Evolutionary conservation across 1,139 yeast species (phyloP), one percentile per base, ranked within the genome.

Genomic region (Kurtzmaniella natalensis): DNA sequence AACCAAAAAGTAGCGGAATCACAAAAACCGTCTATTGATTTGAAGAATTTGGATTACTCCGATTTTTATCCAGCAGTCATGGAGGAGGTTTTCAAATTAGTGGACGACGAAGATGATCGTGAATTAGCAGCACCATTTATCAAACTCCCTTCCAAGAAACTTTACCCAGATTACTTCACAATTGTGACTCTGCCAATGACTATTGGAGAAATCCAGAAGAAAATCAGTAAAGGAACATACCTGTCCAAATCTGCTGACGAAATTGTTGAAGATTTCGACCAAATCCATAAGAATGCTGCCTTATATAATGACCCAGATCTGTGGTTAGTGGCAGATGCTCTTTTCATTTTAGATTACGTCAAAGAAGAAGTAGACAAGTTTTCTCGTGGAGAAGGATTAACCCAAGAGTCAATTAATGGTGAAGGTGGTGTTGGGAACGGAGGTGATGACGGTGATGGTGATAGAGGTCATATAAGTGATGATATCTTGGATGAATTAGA

Each of bases 111-210:
- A 8, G 59, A 59, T 34, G 57, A 58, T 35, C 47, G 64, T 28
- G 48, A 46, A 33, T 50, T 77, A 22, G 69, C 71, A 14, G 67
- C 67, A 13, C 77, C 83, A 34, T 84, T 84, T 49, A 53, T 77
- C 37, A 77, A 78, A 46, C 62, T 86, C 27, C 96, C 95, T 3
- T 70, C 82, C 24, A 81, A 76, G 50, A 81, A 81, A 45, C 61
- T 75, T 25, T 87, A 84, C 45, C 95, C 96, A 0, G 94, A 85
- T 50, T 92, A 89, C 57, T 84, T 81, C 52, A 72, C 76, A 35
- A 66, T 81, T 39, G 77, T 85, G 23, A 56, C 58, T 18, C 53
- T 62, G n/a, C 94, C 95, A 3, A 73, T 84, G 7, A 78, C 92
- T 1, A 54, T 85, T 9, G 57, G 73, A 31, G 94, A 84, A 44